Conservation (phyloP, 2,329 filamentous ascomycete genomes). For the Leptoxyphium fumago region DNA sequence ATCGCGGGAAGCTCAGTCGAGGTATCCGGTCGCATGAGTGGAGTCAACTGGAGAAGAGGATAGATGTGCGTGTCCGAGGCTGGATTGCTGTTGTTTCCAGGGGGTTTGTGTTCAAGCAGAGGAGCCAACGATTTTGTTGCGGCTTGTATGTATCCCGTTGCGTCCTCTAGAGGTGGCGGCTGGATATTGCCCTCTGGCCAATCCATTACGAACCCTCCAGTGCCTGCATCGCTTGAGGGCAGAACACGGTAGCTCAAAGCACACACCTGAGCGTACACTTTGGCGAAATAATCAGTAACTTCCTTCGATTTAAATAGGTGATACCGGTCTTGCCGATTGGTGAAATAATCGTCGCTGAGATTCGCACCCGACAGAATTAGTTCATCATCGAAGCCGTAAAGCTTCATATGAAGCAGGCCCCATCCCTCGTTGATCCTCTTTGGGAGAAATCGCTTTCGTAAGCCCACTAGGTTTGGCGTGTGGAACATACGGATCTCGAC, state of each 20-base stretch:
- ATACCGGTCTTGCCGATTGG: conserved; percentile 86
- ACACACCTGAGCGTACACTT: conserved; percentile 61
- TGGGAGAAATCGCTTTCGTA: conserved; percentile 71
- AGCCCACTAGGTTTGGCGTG: conserved; percentile 82
- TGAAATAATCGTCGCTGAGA: conserved; percentile 86
- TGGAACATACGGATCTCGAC: conserved; percentile 97
- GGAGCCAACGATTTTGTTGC: conserved; percentile 53
- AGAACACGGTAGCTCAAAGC: conserved; percentile 69
- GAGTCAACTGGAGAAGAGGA: conserved; percentile 74
- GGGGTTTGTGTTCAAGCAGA: conserved; percentile 42
- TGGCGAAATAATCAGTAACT: conserved; percentile 69
- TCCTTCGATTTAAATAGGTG: conserved; percentile 72
- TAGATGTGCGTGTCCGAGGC: conserved; percentile 61
- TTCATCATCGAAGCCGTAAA: conserved; percentile 91
- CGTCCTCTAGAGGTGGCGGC: conserved; percentile 57
- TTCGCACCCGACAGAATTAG: conserved; percentile 95
- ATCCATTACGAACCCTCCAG: conserved; percentile 38
- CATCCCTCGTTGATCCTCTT: conserved; percentile 93
- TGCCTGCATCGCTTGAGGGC: conserved; percentile 35
- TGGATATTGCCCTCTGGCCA: conserved; percentile 67
- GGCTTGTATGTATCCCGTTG: conserved; percentile 51
- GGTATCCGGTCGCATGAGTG: conserved; percentile 60
- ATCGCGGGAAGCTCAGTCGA: conserved; percentile 84
- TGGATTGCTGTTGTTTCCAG: conserved; percentile 10
- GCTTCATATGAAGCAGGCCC: conserved; percentile 98